Conservation (phyloP, 1,284 basidiomycete genomes). For the Ceratobasidium papillatum region DNA sequence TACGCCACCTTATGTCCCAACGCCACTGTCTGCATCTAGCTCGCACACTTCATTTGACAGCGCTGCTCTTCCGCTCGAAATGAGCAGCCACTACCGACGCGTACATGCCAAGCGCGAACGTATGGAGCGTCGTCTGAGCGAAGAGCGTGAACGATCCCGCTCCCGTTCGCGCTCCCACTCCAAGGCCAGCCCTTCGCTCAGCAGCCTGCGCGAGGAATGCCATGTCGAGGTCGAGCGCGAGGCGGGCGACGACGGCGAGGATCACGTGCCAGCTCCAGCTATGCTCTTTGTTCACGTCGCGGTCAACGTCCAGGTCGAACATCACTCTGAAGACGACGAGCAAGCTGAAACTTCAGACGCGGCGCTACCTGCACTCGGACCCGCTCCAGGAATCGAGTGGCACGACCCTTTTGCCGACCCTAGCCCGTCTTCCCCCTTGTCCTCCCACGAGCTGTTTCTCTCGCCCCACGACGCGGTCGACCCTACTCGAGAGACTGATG, state of each 20-base stretch:
- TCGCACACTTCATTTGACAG: conserved; percentile 16
- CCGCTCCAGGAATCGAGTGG: conserved; percentile 19
- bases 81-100: conserved; percentile 35
- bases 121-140: conserved; percentile 19
- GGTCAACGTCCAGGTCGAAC: conserved; percentile 16
- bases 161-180: conserved; percentile 29
- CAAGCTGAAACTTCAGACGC: background rate
- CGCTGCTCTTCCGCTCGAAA: conserved; percentile 14
- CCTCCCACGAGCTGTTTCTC: conserved; percentile 11
- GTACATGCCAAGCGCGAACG: conserved; percentile 31
- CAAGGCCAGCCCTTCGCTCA: conserved; percentile 17
- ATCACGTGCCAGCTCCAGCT: background rate
- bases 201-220: conserved; percentile 10
- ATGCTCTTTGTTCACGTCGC: conserved; percentile 6
- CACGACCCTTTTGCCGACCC: conserved; percentile 31
- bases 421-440: background rate
- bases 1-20: conserved; percentile 1
- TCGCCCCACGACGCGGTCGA: background rate
- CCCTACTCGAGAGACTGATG: background rate
- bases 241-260: conserved; percentile 8
- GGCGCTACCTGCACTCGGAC: background rate
- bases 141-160: conserved; percentile 15
- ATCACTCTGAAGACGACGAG: conserved; percentile 5
- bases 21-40: conserved; percentile 5
- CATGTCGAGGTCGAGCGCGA: conserved; percentile 13